phyloP scores from a whole-genome alignment of 2,329 filamentous ascomycete species.

The Fusarium acutatum region DNA sequence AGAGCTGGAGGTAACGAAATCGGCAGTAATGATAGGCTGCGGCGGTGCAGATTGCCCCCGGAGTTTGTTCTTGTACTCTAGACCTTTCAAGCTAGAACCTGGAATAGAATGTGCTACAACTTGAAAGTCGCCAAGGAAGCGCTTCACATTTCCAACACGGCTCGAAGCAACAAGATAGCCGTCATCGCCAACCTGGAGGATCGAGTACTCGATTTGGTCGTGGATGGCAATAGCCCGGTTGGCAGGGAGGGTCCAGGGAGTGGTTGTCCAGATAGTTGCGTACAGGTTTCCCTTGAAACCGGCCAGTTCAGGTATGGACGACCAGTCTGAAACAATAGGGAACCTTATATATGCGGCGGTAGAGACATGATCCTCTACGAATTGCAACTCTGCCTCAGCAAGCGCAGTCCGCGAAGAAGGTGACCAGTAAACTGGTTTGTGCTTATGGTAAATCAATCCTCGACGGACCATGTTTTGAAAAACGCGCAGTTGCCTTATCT shows the following conservation, averaged over 20 bases:
- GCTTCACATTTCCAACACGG: constrained; percentile 68
- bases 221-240: constrained; percentile 90
- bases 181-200: constrained; percentile 66
- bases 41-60: constrained; percentile 62
- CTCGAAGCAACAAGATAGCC: constrained; percentile 77
- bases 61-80: constrained; percentile 76
- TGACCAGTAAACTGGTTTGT: constrained; percentile 89
- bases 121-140: constrained; percentile 59
- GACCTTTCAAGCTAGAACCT: constrained; percentile 71
- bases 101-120: constrained; percentile 65
- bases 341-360: constrained; percentile 83
- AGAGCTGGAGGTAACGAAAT: constrained; percentile 90
- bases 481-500: constrained; percentile 76
- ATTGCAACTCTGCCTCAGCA: constrained; percentile 86
- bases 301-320: constrained; percentile 47
- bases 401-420: constrained; percentile 80
- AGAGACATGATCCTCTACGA: constrained; percentile 77
- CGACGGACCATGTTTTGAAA: constrained; percentile 79
- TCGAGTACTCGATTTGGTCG: constrained; percentile 74
- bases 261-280: constrained; percentile 98
- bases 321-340: constrained; percentile 63
- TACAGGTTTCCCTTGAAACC: constrained; percentile 63
- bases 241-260: constrained; percentile 94
- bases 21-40: constrained; percentile 81
- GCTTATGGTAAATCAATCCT: constrained; percentile 78